Evolutionary conservation across 176 grass and related monocot genomes (phyloP), one percentile per base, ranked within the genome.

Genomic region (Lolium rigidum): DNA sequence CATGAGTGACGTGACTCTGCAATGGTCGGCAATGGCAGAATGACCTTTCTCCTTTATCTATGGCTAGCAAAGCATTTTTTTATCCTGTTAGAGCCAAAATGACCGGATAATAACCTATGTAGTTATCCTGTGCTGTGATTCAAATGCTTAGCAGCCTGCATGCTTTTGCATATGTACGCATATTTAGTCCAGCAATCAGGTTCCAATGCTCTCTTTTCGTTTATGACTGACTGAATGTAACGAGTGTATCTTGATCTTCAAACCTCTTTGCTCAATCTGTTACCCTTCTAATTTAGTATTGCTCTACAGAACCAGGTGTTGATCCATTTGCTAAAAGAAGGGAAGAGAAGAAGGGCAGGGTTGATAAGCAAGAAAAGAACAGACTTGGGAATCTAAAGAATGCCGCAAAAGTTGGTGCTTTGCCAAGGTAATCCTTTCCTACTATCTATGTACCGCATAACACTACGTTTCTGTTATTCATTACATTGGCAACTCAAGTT

Each of bases 361-460:
- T 97, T 39, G 94, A 91, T 70, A 99, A 97, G 43, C 97, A 93
- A 91, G 97, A 99, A 66, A 94, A 96, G 35, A 94, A 96, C 67
- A 87, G 97, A 28, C 80, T 99, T 41, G 84, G 90, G 15, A 99
- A 99, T 64, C 88, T 99, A n/a, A 99, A 93, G 88, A 84, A 74
- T 90, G 90, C 94, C 85, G 90, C 94, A 28, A 99, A 99, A 89
- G 80, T 49, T 59, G 97, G 97, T 54, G 82, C 86, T 82, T 85
- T 99, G 46, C 94, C 97, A 84, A 99, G 97, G 97, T 99, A 43
- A 69, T 90, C 57, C 68, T 70, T 43, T 24, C n/a, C 38, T 58
- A 55, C 44, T 67, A 43, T 82, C 13, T 16, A 9, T 46, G 0
- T 52, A 41, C n/a, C 31, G 61, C 77, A 26, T 65, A 14, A 12